A percentile compares a stretch with the other conserved stretches of the same genome.
phyloP scores from a whole-genome alignment of 371 early-diverging fungal species.

The Rhizopus delemar region DNA sequence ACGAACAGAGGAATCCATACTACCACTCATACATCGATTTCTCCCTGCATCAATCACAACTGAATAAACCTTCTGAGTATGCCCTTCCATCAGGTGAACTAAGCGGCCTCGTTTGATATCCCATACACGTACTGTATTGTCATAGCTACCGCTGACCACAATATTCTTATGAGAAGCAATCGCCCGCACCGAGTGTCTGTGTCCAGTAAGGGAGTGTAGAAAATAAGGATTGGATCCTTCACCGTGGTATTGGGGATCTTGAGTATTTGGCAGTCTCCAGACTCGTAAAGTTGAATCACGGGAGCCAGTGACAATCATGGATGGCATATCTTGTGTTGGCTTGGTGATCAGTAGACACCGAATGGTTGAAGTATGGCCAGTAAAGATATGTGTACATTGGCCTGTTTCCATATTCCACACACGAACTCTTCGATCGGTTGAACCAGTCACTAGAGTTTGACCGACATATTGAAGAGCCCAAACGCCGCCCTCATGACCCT shows the following conservation, averaged over 20 bases:
- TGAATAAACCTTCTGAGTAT: conserved; percentile 89
- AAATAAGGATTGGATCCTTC: conserved; percentile 57
- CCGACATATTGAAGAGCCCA: conserved; percentile 94
- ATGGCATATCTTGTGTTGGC: conserved; percentile 59
- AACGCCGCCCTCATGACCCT: conserved; percentile 97
- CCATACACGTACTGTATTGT: conserved; percentile 93
- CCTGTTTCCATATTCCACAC: conserved; percentile 96
- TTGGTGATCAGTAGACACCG: conserved; percentile 88
- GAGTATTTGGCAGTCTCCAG: conserved; percentile 84
- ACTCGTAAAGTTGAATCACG: conserved; percentile 94
- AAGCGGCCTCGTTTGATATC: conserved; percentile 71
- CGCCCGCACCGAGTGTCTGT: conserved; percentile 89
- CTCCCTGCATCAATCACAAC: conserved; percentile 80
- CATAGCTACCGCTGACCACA: conserved; percentile 93
- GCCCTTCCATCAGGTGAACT: conserved; percentile 77
- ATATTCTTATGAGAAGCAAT: conserved; percentile 82
- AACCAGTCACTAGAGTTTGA: conserved; percentile 90
- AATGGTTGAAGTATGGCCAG: conserved; percentile 96
- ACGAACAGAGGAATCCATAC: conserved; percentile 91
- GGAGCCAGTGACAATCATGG: conserved; percentile 93
- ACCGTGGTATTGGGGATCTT: conserved; percentile 14
- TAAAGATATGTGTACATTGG: conserved; percentile 81
- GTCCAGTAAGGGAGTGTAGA: conserved; percentile 76
- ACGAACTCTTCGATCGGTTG: conserved; percentile 94
- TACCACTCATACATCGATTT: conserved; percentile 84